Conservation (phyloP, 345 rosid species). For the Stellera chamaejasme region DNA sequence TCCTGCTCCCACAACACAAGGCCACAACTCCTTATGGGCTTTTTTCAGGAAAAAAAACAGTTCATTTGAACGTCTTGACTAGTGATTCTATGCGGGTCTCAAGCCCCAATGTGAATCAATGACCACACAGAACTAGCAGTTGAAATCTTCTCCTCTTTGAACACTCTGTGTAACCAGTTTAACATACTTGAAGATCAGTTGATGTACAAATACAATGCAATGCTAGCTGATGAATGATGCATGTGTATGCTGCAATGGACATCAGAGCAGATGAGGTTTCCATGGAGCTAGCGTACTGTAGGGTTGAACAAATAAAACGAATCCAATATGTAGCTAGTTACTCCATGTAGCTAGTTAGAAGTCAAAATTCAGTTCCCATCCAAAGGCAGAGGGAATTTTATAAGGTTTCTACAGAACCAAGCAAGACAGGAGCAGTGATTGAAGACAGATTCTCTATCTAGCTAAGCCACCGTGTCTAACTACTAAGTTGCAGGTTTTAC, state of each 20-base stretch:
- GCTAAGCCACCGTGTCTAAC: slow-evolving; percentile 9
- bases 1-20: no score
- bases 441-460: slow-evolving; percentile 22
- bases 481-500: slow-evolving; percentile 16
- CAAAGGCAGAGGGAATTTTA: slow-evolving; percentile 38
- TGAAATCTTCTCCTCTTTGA: no score
- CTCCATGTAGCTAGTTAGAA: slow-evolving; percentile 23
- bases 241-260: no score
- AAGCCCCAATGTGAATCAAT: not conserved
- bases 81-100: no score
- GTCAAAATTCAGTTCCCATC: slow-evolving; percentile 68
- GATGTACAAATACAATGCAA: no score
- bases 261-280: slow-evolving; percentile 12
- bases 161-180: no score
- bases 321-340: slow-evolving; percentile 26
- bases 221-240: no score
- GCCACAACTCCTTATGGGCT: no score
- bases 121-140: not conserved
- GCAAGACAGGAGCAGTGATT: slow-evolving; percentile 14
- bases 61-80: no score
- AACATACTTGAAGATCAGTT: no score
- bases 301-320: slow-evolving; percentile 26
- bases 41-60: no score
- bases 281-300: slow-evolving; percentile 2
- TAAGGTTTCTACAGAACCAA: slow-evolving; percentile 30